phyloP scores from a whole-genome alignment of 352 stramenopile genomes.

The Pythium rhizo-oryzae region DNA sequence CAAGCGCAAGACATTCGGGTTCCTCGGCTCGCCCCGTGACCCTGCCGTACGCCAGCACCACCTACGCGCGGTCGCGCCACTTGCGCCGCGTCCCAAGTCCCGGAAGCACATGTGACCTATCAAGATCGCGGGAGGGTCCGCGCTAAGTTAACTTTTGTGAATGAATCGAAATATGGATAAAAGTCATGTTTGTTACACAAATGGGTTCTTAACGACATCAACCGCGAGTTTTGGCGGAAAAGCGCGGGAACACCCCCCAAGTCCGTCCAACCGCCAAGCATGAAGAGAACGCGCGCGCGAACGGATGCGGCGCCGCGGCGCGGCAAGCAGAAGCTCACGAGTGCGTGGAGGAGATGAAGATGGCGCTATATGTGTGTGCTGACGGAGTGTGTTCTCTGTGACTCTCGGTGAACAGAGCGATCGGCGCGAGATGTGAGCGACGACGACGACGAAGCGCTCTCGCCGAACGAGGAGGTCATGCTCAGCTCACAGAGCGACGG shows the following conservation, averaged over 20 bases:
- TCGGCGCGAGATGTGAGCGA: conserved; percentile 19
- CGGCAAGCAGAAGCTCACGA: conserved; percentile 24
- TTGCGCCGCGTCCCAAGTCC: not conserved
- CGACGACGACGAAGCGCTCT: conserved; percentile 7
- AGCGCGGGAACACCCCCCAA: conserved; percentile 20
- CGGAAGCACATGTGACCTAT: not conserved
- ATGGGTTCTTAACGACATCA: not conserved
- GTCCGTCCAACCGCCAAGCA: not conserved
- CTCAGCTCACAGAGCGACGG: conserved; percentile 3
- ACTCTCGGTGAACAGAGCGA: conserved; percentile 8
- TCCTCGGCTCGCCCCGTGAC: conserved; percentile 24
- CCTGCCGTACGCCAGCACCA: conserved; percentile 15
- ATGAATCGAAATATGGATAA: not conserved
- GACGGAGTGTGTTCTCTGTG: not conserved
- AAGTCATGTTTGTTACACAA: not conserved
- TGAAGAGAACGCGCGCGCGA: conserved; percentile 24
- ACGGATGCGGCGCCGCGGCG: conserved; percentile 13
- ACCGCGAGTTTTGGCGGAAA: conserved; percentile 4
- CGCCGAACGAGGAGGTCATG: conserved; percentile 3
- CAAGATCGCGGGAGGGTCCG: conserved; percentile 7
- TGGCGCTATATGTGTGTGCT: not conserved
- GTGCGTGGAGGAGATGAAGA: conserved; percentile 4
- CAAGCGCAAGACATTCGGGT: conserved; percentile 34
- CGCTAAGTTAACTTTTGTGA: conserved; percentile 19
- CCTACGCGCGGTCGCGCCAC: not conserved